These are phyloP conservation scores for Moniliophthora roreri DNA, from an alignment of 1,284 basidiomycete genomes.

Conservation along the genomic window DNA sequence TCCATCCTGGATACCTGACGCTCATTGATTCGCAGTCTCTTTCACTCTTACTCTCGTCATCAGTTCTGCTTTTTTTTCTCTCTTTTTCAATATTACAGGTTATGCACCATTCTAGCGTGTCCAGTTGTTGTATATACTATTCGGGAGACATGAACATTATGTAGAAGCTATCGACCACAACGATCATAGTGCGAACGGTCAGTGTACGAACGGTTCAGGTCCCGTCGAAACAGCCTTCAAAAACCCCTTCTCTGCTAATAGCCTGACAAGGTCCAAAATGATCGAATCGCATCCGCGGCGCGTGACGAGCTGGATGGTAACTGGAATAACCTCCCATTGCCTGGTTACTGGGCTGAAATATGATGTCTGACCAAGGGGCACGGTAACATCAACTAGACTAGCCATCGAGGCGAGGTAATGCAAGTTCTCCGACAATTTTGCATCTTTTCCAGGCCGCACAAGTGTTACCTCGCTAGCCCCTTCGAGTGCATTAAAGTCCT, in stretches of 20 bases:
- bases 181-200: no score
- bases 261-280: slow-evolving; percentile 29
- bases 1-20: no score
- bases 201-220: background rate
- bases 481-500: slow-evolving; percentile 29
- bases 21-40: no score
- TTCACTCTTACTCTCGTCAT: no score
- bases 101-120: no score
- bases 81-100: no score
- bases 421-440: slow-evolving; percentile 27
- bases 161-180: no score
- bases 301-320: slow-evolving; percentile 32
- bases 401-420: slow-evolving; percentile 34
- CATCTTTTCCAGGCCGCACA: slow-evolving; percentile 14
- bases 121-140: no score
- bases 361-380: slow-evolving; percentile 33
- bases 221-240: slow-evolving; percentile 25
- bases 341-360: slow-evolving; percentile 32
- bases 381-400: slow-evolving; percentile 32
- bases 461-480: slow-evolving; percentile 29
- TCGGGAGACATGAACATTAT: no score
- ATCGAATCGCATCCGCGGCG: slow-evolving; percentile 32
- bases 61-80: no score
- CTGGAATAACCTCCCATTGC: slow-evolving; percentile 31
- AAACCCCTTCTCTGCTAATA: slow-evolving; percentile 24